Base-by-base conservation (phyloP, 2,329 filamentous ascomycete species). In the Colletotrichum endophyticum region DNA sequence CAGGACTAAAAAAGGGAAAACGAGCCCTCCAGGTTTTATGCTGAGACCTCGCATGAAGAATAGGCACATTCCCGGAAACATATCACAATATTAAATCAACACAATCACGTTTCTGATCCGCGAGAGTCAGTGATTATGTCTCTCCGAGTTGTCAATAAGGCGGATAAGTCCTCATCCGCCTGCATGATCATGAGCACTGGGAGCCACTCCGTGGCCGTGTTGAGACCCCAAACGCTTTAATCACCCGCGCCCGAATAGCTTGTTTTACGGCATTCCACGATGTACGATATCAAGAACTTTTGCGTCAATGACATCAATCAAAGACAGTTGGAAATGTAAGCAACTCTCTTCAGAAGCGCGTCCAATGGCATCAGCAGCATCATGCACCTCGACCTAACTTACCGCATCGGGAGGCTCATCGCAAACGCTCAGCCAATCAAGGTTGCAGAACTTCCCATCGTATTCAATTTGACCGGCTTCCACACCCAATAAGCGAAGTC, bases 251-350 rank as follows among this genome's bases (percentile, higher is more conserved):
- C 39, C 19, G 39, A 44, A 49, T 49, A 22, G 9, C n/a, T 7
- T 49, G 39, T 13, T 49, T 49, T 6, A 49, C 5, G 44, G 6
- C 19, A 49, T 22, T 22, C 3, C 11, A 13, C 5, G n/a, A 49
- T 22, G 6, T 22, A 49, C 1, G 11, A 49, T 13, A 3, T 49
- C 39, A 44, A n/a, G 39, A 11, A 44, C 8, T n/a, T 44, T 49
- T 0, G n/a, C 44, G 44, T 49, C 9, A 49, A 25, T 59, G 13
- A 25, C 25, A 6, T 59, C 59, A 15, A 34, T 62, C 27, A 34
- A 32, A n/a, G 1, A 3, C 0, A 25, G 28, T 32, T 22, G 27
- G 13, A n/a, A 3, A 34, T 32, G 4, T 1, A 0, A 32, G 28
- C 28, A 32, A 8, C 11, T 32, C 3, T 62, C 13, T 22, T 13